These are phyloP conservation scores for Prasinococcaceae sp. DNA, from an alignment of 139 green algal genomes.

Conservation along the genomic window DNA sequence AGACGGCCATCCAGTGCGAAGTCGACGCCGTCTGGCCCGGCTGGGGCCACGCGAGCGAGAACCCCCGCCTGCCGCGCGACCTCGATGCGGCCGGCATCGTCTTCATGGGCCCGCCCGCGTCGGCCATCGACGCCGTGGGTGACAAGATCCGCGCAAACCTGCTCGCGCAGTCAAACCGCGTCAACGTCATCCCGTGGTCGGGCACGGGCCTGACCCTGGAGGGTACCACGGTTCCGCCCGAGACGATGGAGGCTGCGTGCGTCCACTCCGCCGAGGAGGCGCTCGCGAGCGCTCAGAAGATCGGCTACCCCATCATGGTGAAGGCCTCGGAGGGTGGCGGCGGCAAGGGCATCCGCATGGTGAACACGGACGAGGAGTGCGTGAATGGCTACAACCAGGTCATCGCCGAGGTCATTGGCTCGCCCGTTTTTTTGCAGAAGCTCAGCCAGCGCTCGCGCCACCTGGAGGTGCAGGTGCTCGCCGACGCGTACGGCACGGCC, in stretches of 20 bases:
- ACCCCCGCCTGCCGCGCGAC: conserved; percentile 14
- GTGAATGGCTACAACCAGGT: conserved; percentile 8
- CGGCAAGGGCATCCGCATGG: conserved; percentile 40
- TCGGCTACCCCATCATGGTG: conserved; percentile 40
- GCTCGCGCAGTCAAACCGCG: conserved; percentile 18
- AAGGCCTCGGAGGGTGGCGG: conserved; percentile 38
- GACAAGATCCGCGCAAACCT: conserved; percentile 34
- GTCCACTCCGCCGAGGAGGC: conserved; percentile 18
- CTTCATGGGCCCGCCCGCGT: conserved; percentile 26
- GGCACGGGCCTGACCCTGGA: conserved; percentile 11
- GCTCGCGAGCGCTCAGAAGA: conserved; percentile 13
- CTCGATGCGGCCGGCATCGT: conserved; percentile 19
- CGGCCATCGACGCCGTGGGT: conserved; percentile 30
- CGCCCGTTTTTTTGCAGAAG: conserved; percentile 24
- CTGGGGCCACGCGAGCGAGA: conserved; percentile 24
- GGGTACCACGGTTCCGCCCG: no score
- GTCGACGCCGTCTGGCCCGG: conserved; percentile 26
- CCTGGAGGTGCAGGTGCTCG: conserved; percentile 24
- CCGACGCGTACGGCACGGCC: conserved; percentile 16
- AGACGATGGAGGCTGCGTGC: no score
- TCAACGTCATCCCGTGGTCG: conserved; percentile 19
- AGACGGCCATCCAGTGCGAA: conserved; percentile 3
- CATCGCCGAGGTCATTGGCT: conserved; percentile 11
- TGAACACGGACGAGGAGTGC: conserved; percentile 12
- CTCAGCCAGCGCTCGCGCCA: conserved; percentile 9